A percentile compares a stretch with the other conserved stretches of the same genome.
Conservation (phyloP, 306 rosid genomes). For the Vicia sativa region DNA sequence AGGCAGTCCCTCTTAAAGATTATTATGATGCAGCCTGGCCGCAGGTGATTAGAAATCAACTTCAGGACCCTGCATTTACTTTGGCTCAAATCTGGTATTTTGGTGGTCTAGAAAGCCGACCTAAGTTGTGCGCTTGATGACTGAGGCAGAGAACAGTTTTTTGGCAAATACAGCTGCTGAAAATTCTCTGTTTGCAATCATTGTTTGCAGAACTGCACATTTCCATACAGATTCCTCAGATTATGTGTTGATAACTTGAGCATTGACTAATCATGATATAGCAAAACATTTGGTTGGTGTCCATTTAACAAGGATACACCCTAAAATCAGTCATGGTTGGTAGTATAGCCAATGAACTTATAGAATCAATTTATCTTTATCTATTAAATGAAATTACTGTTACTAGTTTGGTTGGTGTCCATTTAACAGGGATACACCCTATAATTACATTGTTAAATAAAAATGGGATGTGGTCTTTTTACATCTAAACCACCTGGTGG, state of each 20-base stretch:
- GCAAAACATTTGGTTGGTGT: background rate
- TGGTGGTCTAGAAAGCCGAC: background rate
- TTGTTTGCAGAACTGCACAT: constrained; percentile 1
- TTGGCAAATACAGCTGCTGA: background rate
- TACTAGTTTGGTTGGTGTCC: too few species aligned
- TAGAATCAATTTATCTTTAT: background rate
- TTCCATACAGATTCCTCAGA: constrained; percentile 9
- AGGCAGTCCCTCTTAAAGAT: background rate
- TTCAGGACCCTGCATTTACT: background rate
- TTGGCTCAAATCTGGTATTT: background rate
- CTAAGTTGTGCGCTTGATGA: background rate
- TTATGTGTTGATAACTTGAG: background rate
- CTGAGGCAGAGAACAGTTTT: background rate
- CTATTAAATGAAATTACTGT: background rate
- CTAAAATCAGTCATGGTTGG: background rate
- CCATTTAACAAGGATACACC: background rate
- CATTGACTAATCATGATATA: background rate
- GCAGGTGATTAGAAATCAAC: background rate
- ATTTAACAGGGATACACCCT: too few species aligned
- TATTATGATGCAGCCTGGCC: background rate
- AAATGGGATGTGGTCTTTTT: background rate
- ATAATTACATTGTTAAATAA: background rate
- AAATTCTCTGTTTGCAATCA: background rate
- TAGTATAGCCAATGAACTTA: background rate
- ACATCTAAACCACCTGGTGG: background rate